These are phyloP conservation scores for Neospora caninum DNA, from an alignment of 169 alveolate species.

Conservation along the genomic window DNA sequence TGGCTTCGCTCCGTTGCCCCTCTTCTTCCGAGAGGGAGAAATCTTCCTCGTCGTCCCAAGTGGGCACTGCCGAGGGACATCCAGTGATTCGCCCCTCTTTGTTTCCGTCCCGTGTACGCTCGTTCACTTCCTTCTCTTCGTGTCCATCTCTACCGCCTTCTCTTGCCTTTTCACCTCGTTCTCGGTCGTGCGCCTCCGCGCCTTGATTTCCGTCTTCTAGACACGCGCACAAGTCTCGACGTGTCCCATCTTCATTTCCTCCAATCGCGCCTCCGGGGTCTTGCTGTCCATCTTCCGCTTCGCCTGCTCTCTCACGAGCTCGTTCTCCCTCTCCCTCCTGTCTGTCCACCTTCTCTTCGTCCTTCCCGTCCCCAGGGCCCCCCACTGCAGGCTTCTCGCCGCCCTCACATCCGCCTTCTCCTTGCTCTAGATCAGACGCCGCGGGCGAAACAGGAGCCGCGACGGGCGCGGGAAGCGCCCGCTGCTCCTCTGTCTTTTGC, in stretches of 20 bases:
- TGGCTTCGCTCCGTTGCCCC: background rate
- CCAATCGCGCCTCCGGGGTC: background rate
- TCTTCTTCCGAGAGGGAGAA: background rate
- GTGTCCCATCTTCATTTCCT: background rate
- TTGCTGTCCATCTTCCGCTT: background rate
- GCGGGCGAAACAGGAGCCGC: background rate
- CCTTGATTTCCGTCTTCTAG: background rate
- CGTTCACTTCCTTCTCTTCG: too few relatives aligned
- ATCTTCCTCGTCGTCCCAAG: background rate
- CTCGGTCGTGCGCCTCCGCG: background rate
- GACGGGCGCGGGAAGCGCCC: background rate
- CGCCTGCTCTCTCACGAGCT: background rate
- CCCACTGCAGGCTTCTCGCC: background rate
- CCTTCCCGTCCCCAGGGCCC: background rate
- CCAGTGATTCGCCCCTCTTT: background rate
- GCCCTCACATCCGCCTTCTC: background rate
- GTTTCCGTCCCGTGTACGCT: background rate
- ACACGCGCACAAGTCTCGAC: background rate
- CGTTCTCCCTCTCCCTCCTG: background rate
- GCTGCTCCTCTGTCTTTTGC: background rate
- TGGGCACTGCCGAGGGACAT: background rate
- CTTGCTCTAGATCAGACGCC: too few relatives aligned
- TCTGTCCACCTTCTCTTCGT: background rate
- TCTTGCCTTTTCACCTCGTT: background rate
- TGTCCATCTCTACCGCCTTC: background rate